phyloP scores from a whole-genome alignment of 208 protist genomes.

The Wallacemonas sp. region DNA sequence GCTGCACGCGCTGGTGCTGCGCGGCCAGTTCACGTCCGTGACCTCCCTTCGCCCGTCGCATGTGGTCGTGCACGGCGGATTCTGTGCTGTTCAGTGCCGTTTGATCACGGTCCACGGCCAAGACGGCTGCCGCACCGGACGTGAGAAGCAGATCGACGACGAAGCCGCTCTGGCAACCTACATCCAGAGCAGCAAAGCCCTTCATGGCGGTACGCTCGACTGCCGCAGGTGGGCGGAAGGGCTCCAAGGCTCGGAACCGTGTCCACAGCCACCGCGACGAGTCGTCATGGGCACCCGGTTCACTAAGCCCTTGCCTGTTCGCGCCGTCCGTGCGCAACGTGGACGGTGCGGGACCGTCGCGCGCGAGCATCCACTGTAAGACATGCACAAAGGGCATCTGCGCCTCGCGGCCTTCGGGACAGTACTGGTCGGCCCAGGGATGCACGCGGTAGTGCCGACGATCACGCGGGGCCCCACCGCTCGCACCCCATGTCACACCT shows the following conservation, averaged over 20 bases:
- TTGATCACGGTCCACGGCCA: slow-evolving; percentile 43
- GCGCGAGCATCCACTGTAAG: slow-evolving; percentile 67
- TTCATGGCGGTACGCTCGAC: not conserved
- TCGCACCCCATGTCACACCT: slow-evolving; percentile 75
- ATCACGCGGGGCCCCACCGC: slow-evolving; percentile 32
- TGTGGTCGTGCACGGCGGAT: slow-evolving; percentile 57
- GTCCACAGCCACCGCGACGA: slow-evolving; percentile 42
- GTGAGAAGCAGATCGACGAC: slow-evolving; percentile 61
- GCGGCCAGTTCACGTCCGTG: slow-evolving; percentile 7
- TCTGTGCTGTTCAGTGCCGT: slow-evolving; percentile 52
- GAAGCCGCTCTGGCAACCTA: slow-evolving; percentile 75
- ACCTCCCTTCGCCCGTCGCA: slow-evolving; percentile 31
- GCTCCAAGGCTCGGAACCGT: slow-evolving; percentile 38
- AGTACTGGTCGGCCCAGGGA: slow-evolving; percentile 68
- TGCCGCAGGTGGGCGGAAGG: slow-evolving; percentile 24
- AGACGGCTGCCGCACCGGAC: slow-evolving; percentile 45
- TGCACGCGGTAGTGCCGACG: slow-evolving; percentile 51
- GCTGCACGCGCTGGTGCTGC: slow-evolving; percentile 7
- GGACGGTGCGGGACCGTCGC: slow-evolving; percentile 1
- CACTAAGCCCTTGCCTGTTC: too few relatives aligned
- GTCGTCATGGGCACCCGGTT: too few relatives aligned
- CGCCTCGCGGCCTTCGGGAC: slow-evolving; percentile 44
- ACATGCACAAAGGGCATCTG: slow-evolving; percentile 82
- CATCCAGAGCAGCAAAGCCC: slow-evolving; percentile 63
- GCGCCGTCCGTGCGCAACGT: too few relatives aligned